Evolutionary conservation across 2,329 filamentous ascomycete species (phyloP).

Genomic region (Fusarium pseudonygamai): DNA sequence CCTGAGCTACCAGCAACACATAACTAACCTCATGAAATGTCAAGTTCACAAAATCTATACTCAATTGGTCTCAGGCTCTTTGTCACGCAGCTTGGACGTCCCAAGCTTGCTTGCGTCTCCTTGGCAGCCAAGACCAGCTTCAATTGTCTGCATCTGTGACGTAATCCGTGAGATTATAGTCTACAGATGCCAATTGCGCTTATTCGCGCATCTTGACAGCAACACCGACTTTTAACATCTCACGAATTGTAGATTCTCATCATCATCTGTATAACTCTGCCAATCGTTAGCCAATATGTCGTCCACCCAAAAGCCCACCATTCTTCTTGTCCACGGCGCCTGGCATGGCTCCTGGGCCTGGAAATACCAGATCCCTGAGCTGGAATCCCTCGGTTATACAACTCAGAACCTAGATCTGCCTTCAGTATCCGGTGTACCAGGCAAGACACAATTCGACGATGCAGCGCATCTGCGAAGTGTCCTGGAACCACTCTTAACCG

Average conservation of each 20-base stretch:
- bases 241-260: rapidly evolving
- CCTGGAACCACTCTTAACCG: neutral
- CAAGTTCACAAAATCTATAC: neutral
- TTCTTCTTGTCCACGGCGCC: neutral
- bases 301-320: neutral
- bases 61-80: rapidly evolving
- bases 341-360: constrained; percentile 1
- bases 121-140: neutral
- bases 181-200: neutral
- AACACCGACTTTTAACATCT: neutral
- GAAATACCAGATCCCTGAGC: neutral
- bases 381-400: neutral
- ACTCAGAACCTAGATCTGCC: neutral
- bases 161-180: neutral
- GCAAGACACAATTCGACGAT: neutral
- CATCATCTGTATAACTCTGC: rapidly evolving
- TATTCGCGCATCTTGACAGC: neutral
- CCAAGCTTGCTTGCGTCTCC: neutral
- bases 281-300: neutral
- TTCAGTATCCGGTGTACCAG: neutral
- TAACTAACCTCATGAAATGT: no score
- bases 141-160: neutral
- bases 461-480: neutral
- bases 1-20: neutral
- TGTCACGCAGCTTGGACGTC: rapidly evolving